phyloP scores from a whole-genome alignment of 805 yeast species.

The Diddensiella santjacobensis region DNA sequence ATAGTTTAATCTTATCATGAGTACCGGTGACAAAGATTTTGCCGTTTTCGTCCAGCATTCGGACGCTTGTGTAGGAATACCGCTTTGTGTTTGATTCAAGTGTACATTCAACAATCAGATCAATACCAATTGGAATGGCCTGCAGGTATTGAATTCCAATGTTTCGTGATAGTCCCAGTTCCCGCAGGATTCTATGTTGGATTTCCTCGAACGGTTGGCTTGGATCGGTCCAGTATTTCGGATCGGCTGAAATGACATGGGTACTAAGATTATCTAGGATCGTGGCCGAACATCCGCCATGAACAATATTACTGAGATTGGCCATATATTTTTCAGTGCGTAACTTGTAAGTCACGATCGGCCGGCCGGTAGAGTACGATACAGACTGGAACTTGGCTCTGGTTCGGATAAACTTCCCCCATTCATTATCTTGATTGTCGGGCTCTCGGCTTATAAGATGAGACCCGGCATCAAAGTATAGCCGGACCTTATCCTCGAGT shows the following conservation, averaged over 20 bases:
- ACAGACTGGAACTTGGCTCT: not conserved
- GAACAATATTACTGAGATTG: constrained; percentile 28
- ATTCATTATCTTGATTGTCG: not conserved
- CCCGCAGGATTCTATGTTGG: constrained; percentile 6
- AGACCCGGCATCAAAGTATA: not conserved
- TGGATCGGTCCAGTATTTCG: constrained; percentile 23
- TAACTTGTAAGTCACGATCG: constrained; percentile 22
- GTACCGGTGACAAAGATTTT: constrained; percentile 23
- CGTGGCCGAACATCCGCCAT: constrained; percentile 35
- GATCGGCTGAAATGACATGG: constrained; percentile 26
- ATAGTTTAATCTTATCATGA: constrained; percentile 33
- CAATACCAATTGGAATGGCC: constrained; percentile 28
- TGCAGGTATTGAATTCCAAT: constrained; percentile 28
- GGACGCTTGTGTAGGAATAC: constrained; percentile 23
- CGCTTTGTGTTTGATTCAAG: constrained; percentile 28
- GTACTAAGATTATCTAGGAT: constrained; percentile 26
- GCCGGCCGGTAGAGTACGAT: constrained; percentile 12
- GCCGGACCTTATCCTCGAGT: not conserved
- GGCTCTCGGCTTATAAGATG: not conserved
- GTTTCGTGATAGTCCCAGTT: constrained; percentile 29
- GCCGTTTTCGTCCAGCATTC: constrained; percentile 23
- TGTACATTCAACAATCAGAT: constrained; percentile 22
- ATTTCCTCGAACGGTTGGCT: constrained; percentile 19
- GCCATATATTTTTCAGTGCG: constrained; percentile 22
- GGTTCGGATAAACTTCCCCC: not conserved